These are phyloP conservation scores for Yamadazyma ubonensis DNA, from an alignment of 805 yeast genomes.

Conservation along the genomic window DNA sequence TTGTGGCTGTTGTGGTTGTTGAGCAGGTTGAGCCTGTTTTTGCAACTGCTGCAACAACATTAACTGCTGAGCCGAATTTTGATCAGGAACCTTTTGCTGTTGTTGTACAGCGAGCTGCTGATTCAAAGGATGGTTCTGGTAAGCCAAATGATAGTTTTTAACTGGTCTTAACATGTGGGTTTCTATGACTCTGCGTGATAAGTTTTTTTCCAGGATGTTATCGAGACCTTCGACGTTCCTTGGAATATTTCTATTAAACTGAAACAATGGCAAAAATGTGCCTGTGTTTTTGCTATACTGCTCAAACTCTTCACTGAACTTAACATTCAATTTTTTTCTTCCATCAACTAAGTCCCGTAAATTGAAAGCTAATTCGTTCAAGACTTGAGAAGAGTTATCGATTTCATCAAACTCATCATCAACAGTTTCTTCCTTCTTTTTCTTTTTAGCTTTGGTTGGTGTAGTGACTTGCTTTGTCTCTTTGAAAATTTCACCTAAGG, in stretches of 20 bases:
- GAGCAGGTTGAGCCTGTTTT: slow-evolving; percentile 13
- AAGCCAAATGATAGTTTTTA: slow-evolving; percentile 46
- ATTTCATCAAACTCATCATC: slow-evolving; percentile 50
- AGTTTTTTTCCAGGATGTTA: slow-evolving; percentile 33
- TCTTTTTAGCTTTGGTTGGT: slow-evolving; percentile 21
- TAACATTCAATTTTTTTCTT: slow-evolving; percentile 40
- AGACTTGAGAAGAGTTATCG: slow-evolving; percentile 44
- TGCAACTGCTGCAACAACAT: slow-evolving; percentile 12
- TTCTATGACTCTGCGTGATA: slow-evolving; percentile 43
- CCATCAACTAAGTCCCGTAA: slow-evolving; percentile 38
- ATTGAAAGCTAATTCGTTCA: slow-evolving; percentile 47
- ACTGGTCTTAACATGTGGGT: slow-evolving; percentile 39
- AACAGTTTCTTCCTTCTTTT: slow-evolving; percentile 33
- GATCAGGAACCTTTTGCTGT: slow-evolving; percentile 21
- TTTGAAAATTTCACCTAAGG: slow-evolving; percentile 49
- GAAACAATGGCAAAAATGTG: slow-evolving; percentile 46
- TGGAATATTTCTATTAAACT: slow-evolving; percentile 39
- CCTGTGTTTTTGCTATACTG: slow-evolving; percentile 14
- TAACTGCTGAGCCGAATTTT: slow-evolving; percentile 12
- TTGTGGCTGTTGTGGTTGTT: slow-evolving; percentile 21
- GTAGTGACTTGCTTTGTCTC: slow-evolving; percentile 36
- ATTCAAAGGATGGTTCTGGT: slow-evolving; percentile 41
- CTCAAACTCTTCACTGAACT: slow-evolving; percentile 25
- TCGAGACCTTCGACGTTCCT: slow-evolving; percentile 26
- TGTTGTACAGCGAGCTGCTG: slow-evolving; percentile 35